phyloP scores from a whole-genome alignment of 441 rosid genomes.

The Omphalea diandra region DNA sequence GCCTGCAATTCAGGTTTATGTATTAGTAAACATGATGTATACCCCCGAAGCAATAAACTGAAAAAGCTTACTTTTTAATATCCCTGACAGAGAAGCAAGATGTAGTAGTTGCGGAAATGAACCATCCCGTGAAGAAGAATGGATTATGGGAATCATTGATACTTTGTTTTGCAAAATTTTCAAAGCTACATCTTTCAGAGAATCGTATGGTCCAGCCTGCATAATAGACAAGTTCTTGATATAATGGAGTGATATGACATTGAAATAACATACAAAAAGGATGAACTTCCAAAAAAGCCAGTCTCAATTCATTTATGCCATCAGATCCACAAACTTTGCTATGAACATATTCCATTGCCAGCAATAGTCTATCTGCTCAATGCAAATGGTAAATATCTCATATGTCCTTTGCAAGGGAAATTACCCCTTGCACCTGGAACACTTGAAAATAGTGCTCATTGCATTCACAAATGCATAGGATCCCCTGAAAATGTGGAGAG shows the following conservation, averaged over 20 bases:
- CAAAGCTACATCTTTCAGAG: conserved; percentile 50
- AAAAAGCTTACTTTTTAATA: conserved; percentile 50
- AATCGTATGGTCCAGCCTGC: conserved; percentile 63
- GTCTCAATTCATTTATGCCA: not conserved
- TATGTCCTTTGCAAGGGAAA: too few species aligned
- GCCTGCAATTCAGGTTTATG: conserved; percentile 37
- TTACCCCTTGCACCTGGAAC: too few species aligned
- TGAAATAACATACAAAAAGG: not conserved
- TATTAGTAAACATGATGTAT: conserved; percentile 24
- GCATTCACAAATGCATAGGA: too few species aligned
- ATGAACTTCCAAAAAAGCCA: not conserved
- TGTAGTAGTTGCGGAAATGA: conserved; percentile 63
- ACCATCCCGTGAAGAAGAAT: conserved; percentile 50
- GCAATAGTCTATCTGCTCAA: not conserved
- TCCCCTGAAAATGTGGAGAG: too few species aligned
- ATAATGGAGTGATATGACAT: not conserved
- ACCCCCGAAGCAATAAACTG: conserved; percentile 9
- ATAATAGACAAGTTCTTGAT: conserved; percentile 2
- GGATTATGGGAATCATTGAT: conserved; percentile 53
- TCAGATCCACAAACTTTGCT: too few species aligned
- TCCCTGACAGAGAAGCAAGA: conserved; percentile 65
- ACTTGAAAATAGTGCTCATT: too few species aligned
- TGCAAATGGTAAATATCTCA: not conserved
- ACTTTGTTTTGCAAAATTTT: conserved; percentile 53
- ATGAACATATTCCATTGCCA: too few species aligned